Evolutionary conservation across 805 yeast species (phyloP).

Genomic region (Suhomyces kilbournensis): DNA sequence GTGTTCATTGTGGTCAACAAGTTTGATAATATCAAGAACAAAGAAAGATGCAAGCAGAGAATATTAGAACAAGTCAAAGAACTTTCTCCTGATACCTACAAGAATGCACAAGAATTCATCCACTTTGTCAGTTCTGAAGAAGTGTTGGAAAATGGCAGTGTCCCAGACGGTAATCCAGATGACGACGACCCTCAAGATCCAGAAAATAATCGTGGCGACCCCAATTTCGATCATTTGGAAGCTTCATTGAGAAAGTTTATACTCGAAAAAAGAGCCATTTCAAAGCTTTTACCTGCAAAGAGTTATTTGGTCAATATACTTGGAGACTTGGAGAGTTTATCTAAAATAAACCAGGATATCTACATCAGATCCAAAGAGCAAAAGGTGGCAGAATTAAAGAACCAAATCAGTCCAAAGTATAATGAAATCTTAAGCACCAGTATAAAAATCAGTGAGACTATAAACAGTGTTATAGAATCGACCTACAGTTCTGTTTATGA

Average conservation of each 20-base stretch:
- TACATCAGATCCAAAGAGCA: slow-evolving; percentile 49
- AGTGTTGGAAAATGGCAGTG: slow-evolving; percentile 33
- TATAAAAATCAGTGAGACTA: slow-evolving; percentile 50
- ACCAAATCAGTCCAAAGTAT: slow-evolving; percentile 60
- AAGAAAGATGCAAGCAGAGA: slow-evolving; percentile 69
- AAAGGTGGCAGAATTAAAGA: slow-evolving; percentile 45
- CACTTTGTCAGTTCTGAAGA: slow-evolving; percentile 80
- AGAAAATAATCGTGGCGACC: slow-evolving; percentile 35
- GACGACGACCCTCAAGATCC: slow-evolving; percentile 30
- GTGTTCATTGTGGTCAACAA: slow-evolving; percentile 92
- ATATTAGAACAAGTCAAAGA: slow-evolving; percentile 82
- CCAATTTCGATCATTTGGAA: slow-evolving; percentile 81
- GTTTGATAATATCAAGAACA: slow-evolving; percentile 82
- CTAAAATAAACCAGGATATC: slow-evolving; percentile 59
- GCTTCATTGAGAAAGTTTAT: slow-evolving; percentile 82
- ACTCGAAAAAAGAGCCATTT: slow-evolving; percentile 81
- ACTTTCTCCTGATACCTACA: slow-evolving; percentile 87
- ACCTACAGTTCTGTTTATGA: slow-evolving; percentile 59
- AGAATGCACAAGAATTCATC: slow-evolving; percentile 84
- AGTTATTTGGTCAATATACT: slow-evolving; percentile 74
- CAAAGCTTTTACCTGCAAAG: slow-evolving; percentile 90
- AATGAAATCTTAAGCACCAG: slow-evolving; percentile 53
- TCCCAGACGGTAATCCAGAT: slow-evolving; percentile 27
- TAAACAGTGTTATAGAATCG: slow-evolving; percentile 62
- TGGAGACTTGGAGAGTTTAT: slow-evolving; percentile 58